Evolutionary conservation across 164 flowering plant genomes (phyloP).

Genomic region (Magnolia changhungtana): DNA sequence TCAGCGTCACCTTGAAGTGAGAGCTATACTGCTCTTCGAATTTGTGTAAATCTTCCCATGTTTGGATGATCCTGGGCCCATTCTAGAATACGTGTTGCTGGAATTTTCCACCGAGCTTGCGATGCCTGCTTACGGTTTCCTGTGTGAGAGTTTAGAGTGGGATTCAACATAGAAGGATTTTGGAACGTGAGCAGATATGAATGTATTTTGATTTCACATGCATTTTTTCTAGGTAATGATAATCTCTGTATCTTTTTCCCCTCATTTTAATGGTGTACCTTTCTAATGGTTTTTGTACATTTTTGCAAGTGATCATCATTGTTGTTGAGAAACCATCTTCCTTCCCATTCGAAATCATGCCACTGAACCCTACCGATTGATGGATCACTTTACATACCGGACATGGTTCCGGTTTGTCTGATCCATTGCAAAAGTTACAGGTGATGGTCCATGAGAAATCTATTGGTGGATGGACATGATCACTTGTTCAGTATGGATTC

Average conservation of each 20-base stretch:
- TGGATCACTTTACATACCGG: too few relatives aligned
- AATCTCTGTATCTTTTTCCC: not conserved
- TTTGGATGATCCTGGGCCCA: not conserved
- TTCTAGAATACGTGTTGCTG: not conserved
- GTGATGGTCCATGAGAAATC: too few relatives aligned
- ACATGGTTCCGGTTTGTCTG: too few relatives aligned
- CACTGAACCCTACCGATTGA: too few relatives aligned
- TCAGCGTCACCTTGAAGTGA: slow-evolving; percentile 48
- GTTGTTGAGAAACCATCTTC: too few relatives aligned
- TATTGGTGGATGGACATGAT: too few relatives aligned
- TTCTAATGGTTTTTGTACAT: not conserved
- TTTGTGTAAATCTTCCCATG: not conserved
- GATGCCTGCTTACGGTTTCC: not conserved
- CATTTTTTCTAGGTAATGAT: not conserved
- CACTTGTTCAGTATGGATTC: too few relatives aligned
- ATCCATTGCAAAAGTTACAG: too few relatives aligned
- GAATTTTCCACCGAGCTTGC: not conserved
- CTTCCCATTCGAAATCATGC: too few relatives aligned
- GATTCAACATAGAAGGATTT: too few relatives aligned
- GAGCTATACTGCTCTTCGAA: slow-evolving; percentile 21
- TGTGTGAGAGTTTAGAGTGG: not conserved
- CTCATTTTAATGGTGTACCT: not conserved
- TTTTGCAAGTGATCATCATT: not conserved
- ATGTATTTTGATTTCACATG: slow-evolving; percentile 5
- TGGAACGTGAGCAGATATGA: not conserved